Evolutionary conservation across 805 yeast species (phyloP), one percentile per base, ranked within the genome.

Genomic region (Danielia oregonensis): DNA sequence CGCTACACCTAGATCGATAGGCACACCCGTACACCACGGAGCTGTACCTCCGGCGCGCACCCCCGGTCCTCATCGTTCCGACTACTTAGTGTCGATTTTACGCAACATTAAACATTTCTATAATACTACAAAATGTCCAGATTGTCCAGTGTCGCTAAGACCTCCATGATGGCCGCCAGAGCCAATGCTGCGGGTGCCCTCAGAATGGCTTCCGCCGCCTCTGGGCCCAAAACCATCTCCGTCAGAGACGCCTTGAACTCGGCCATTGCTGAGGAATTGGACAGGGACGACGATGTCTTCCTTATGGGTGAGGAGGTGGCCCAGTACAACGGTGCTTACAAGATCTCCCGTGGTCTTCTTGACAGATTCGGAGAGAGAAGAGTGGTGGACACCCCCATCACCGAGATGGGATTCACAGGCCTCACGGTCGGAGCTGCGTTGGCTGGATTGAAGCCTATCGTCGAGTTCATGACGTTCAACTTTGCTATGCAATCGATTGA

Each of bases 401-500:
- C 99, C 37, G 99, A 93, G 71, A 91, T 93, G 93, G 99, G 99
- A 38, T 91, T 89, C 74, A 80, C 96, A 32, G 97, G 97, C 57
- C 68, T 89, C 47, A 82, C 95, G 53, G 94, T 86, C 29, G 97
- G 97, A 65, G 88, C 96, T 26, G 93, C 96, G n/a, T 78, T 89
- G 58, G 87, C 91, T 37, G 97, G 97, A 32, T 78, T 93, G 61
- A 87, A 86, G 68, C 99, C 99, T 50, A 79, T 93, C 52, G 87
- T 93, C 61, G 99, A 93, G 72, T 93, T 93, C 70, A 93, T 93
- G 99, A 91, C 97, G 16, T 88, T 91, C 74, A 93, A 93, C 78
- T 93, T 93, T 63, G 97, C 99, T 57, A 91, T 93, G 98, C 99
- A 93, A 74, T 85, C 98, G 49, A 93, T 93, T 61, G 99, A 93